Evolutionary conservation across 208 protist genomes (phyloP), one percentile per base, ranked within the genome.

Genomic region (Angomonas ambiguus): DNA sequence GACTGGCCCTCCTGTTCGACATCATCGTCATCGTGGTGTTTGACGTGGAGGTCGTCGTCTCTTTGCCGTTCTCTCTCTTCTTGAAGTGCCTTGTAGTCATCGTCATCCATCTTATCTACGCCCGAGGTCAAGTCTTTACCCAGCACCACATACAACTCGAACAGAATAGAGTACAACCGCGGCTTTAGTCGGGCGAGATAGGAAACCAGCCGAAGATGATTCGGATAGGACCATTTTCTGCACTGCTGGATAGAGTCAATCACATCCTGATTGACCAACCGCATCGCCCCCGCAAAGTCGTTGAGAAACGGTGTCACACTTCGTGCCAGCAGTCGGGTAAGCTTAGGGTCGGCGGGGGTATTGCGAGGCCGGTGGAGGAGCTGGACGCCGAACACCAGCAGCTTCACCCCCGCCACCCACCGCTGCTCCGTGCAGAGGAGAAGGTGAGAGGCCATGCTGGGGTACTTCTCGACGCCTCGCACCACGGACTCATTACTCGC

Each of bases 331-430:
- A 76, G 49, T 2, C 70, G 59, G 18, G 13, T 51, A 0, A 64
- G 31, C 18, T 4, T 5, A 6, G 51, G 8, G 32, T 59, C 38
- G 13, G 67, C 32, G 22, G 58, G 24, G 24, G 48, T 62, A 6
- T 31, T 31, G 32, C 74, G 74, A 0, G 68, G 74, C 22, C 74
- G 69, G 58, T 76, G 70, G 49, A 76, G 60, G 34, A 80, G 69
- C 51, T 80, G 75, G 27, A 66, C 48, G 0, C 70, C 65, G 57
- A 80, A 80, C 22, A 80, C 70, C n/a, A 80, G 27, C 48, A 73
- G 35, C 25, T 69, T 34, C 0, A 80, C 45, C 13, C 63, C 42
- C 18, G 70, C 70, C 53, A 69, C 38, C 28, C 72, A 51, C 56
- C 70, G 69, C 22, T 72, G 60, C 64, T 76, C 65, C 2, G 58